These are phyloP conservation scores for Juglanconis sp. DNA, from an alignment of 2,329 filamentous ascomycete genomes.

Conservation along the genomic window DNA sequence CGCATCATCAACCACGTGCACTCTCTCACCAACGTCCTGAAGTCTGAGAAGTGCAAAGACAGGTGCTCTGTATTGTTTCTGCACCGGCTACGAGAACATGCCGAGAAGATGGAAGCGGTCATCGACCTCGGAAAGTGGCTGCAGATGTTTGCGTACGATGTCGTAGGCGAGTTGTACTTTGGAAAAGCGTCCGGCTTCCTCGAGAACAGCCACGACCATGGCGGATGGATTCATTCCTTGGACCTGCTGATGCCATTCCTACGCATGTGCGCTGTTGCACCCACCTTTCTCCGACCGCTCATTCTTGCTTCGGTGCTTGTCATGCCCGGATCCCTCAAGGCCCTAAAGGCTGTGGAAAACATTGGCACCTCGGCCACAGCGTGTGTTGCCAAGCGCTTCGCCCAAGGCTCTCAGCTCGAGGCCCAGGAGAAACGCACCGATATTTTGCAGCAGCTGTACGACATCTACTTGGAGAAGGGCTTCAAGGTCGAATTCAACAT, in stretches of 20 bases:
- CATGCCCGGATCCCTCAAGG: constrained; percentile 17
- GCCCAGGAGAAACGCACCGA: constrained; percentile 11
- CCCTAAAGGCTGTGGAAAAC: constrained; percentile 17
- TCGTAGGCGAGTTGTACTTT: constrained; percentile 22
- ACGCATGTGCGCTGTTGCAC: constrained; percentile 18
- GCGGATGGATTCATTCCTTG: constrained; percentile 19
- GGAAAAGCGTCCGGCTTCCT: constrained; percentile 20
- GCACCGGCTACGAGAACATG: neutral
- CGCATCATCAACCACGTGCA: constrained; percentile 28
- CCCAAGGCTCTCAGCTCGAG: constrained; percentile 2
- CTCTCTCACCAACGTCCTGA: constrained; percentile 27
- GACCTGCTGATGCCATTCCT: constrained; percentile 19
- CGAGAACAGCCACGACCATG: constrained; percentile 18
- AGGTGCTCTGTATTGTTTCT: constrained; percentile 1
- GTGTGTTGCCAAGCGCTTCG: constrained; percentile 15
- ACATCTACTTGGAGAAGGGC: constrained; percentile 19
- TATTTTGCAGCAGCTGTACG: constrained; percentile 19
- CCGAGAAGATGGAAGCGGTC: neutral
- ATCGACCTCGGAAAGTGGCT: constrained; percentile 1
- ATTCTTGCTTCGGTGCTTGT: constrained; percentile 18
- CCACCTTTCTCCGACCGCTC: constrained; percentile 17
- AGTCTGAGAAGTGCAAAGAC: constrained; percentile 15
- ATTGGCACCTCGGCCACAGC: constrained; percentile 15
- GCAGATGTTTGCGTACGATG: constrained; percentile 16
- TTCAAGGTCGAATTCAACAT: constrained; percentile 18